Percentiles rank a stretch among this genome's conserved stretches.
Evolutionary conservation across 257 asterid species (phyloP).

Genomic region (Solanum pennellii): DNA sequence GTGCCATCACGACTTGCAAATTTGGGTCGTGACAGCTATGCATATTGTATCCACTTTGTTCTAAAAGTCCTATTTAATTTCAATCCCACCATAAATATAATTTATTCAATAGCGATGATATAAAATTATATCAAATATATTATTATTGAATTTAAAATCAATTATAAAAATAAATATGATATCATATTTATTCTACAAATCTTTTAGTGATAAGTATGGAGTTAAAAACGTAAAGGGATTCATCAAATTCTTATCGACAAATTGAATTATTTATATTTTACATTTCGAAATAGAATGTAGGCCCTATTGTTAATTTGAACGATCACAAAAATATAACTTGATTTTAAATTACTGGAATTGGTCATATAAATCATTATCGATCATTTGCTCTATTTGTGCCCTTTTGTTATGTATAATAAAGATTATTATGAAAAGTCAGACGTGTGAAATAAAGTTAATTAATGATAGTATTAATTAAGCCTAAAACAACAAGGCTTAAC

Average conservation of each 20-base stretch:
- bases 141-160: too few relatives aligned
- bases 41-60: neutral
- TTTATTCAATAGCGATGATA: neutral
- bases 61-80: neutral
- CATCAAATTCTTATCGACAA: neutral
- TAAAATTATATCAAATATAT: neutral
- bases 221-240: neutral
- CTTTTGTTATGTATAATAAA: neutral
- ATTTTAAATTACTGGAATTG: neutral
- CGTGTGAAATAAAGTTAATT: neutral
- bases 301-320: too few relatives aligned
- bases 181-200: rapidly evolving
- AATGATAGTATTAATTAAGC: neutral
- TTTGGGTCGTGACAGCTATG: too few relatives aligned
- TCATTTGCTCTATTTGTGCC: neutral
- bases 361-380: neutral
- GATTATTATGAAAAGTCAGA: neutral
- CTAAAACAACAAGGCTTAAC: neutral
- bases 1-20: too few relatives aligned
- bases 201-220: neutral
- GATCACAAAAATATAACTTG: too few relatives aligned
- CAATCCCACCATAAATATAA: neutral
- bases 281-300: neutral
- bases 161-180: too few relatives aligned
- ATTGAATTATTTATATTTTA: too few relatives aligned